A percentile compares a stretch with the other conserved stretches of the same genome.
Evolutionary conservation across 768 basidiomycete genomes (phyloP).

Genomic region (Mycena pura): DNA sequence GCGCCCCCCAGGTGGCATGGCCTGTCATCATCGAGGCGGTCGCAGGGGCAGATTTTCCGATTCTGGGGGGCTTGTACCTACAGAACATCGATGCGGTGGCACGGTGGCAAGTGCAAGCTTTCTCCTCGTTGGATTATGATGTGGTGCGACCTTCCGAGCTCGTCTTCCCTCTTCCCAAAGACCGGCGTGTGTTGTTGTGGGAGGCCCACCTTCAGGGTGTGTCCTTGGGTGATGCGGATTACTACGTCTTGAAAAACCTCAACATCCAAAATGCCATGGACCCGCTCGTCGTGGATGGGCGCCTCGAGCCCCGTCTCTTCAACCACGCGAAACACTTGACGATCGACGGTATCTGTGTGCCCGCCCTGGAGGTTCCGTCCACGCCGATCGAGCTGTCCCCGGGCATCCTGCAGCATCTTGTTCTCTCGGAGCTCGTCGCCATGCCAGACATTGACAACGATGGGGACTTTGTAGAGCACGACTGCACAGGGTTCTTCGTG

Average conservation of each 20-base stretch:
- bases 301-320: not conserved
- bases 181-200: not conserved
- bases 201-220: not conserved
- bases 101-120: not conserved
- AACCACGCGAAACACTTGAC: not conserved
- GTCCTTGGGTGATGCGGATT: not conserved
- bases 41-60: not conserved
- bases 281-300: not conserved
- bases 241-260: not conserved
- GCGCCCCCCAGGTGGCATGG: not conserved
- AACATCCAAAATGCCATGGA: not conserved
- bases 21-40: not conserved
- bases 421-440: not conserved
- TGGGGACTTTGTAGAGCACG: no score
- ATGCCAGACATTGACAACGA: not conserved
- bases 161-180: not conserved
- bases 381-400: not conserved
- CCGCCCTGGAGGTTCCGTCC: not conserved
- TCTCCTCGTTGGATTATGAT: no score
- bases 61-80: not conserved
- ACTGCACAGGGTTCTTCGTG: no score
- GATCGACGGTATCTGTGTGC: not conserved
- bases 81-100: not conserved
- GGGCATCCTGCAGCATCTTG: not conserved
- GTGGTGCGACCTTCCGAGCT: not conserved